A percentile compares a stretch with the other conserved stretches of the same genome.
Conservation (phyloP, 208 protist genomes). For the Phytomonas sp. region DNA sequence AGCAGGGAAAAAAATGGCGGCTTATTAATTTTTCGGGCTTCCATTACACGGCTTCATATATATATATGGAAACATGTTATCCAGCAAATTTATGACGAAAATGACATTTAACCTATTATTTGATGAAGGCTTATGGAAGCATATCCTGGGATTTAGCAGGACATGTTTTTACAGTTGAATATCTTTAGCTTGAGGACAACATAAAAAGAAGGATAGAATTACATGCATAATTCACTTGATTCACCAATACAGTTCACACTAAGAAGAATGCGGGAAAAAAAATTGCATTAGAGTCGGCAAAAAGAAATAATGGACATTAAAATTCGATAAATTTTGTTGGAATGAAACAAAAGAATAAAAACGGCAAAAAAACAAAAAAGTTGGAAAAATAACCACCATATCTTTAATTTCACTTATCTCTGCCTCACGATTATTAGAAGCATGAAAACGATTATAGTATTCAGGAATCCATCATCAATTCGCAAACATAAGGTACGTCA, state of each 20-base stretch:
- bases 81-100: background rate
- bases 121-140: background rate
- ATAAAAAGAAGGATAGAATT: background rate
- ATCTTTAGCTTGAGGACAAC: background rate
- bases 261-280: background rate
- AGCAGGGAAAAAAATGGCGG: background rate
- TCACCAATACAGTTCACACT: background rate
- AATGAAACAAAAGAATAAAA: constrained; percentile 3
- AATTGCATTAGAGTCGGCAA: background rate
- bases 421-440: background rate
- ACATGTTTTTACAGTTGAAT: background rate
- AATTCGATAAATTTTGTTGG: background rate
- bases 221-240: background rate
- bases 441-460: background rate
- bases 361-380: background rate
- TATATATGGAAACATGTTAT: background rate
- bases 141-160: background rate
- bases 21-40: background rate
- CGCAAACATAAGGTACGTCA: background rate
- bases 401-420: background rate
- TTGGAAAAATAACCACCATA: background rate
- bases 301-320: background rate
- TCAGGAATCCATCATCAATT: background rate
- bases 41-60: background rate
- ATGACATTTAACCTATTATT: background rate